Percentiles rank a stretch among this genome's conserved stretches.
Evolutionary conservation across 2,329 filamentous ascomycete genomes (phyloP).

Genomic region (Colletotrichum orchidophilum): DNA sequence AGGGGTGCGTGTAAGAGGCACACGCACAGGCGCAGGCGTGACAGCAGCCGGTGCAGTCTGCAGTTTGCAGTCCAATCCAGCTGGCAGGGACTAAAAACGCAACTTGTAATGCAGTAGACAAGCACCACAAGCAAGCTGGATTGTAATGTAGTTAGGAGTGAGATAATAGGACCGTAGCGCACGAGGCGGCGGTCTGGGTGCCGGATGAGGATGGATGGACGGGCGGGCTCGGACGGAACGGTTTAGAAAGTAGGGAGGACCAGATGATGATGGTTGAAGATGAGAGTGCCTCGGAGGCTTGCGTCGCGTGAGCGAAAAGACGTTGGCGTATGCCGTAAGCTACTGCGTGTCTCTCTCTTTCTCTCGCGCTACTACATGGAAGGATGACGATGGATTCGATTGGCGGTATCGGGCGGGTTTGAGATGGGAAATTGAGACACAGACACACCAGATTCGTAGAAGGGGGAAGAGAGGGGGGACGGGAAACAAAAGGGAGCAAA

Average conservation of each 20-base stretch:
- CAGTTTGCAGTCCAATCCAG: not conserved
- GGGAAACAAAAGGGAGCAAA: not conserved
- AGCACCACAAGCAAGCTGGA: too few relatives aligned
- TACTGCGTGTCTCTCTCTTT: not conserved
- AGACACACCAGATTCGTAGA: not conserved
- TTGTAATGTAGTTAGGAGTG: too few relatives aligned
- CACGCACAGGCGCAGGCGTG: not conserved
- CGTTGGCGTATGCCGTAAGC: not conserved
- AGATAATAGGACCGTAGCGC: slow-evolving; percentile 19
- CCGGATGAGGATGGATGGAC: slow-evolving; percentile 7
- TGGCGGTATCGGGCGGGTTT: slow-evolving; percentile 1
- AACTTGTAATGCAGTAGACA: not conserved
- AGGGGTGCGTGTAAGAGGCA: not conserved
- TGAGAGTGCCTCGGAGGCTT: slow-evolving; percentile 15
- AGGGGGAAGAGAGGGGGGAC: not conserved
- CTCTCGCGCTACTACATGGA: slow-evolving; percentile 11
- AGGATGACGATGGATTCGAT: slow-evolving; percentile 7
- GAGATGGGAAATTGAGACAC: not conserved
- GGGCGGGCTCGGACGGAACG: slow-evolving; percentile 21
- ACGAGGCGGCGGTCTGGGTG: slow-evolving; percentile 23
- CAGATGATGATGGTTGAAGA: slow-evolving; percentile 22
- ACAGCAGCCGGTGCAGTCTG: not conserved
- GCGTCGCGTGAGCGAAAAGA: slow-evolving; percentile 19
- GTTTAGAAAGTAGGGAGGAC: not conserved
- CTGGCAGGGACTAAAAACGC: not conserved